Evolutionary conservation across 805 yeast species (phyloP).

Genomic region (Myxozyma mucilagina): DNA sequence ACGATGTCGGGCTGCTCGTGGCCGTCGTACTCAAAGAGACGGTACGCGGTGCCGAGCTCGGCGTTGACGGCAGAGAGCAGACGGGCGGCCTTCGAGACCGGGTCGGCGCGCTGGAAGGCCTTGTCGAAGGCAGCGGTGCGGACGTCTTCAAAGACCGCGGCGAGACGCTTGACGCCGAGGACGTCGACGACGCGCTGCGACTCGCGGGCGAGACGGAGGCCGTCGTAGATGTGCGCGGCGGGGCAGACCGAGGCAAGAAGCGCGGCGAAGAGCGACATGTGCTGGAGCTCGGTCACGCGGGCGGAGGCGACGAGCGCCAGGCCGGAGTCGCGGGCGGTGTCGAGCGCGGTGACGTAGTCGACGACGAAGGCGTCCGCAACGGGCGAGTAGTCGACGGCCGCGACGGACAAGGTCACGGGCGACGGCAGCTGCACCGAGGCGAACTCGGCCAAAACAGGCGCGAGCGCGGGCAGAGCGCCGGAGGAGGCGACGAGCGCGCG

Average conservation of each 20-base stretch:
- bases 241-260: conserved; percentile 58
- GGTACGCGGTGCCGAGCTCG: conserved; percentile 54
- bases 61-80: conserved; percentile 52
- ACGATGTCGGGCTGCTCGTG: conserved; percentile 62
- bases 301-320: conserved; percentile 72
- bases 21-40: conserved; percentile 73
- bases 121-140: conserved; percentile 6
- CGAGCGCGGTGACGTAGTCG: conserved; percentile 63
- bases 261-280: conserved; percentile 61
- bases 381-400: conserved; percentile 72
- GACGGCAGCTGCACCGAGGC: conserved; percentile 43
- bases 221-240: conserved; percentile 76
- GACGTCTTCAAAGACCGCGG: conserved; percentile 29
- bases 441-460: conserved; percentile 52
- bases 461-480: conserved; percentile 67
- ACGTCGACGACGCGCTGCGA: conserved; percentile 41
- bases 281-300: conserved; percentile 62
- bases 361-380: conserved; percentile 53
- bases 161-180: conserved; percentile 42
- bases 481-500: conserved; percentile 62
- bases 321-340: conserved; percentile 61
- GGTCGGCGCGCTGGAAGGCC: conserved; percentile 19
- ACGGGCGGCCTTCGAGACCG: conserved; percentile 29
- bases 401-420: conserved; percentile 70
- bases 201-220: conserved; percentile 60